phyloP scores from a whole-genome alignment of 192 early-diverging fungal genomes.

The Lobosporangium transversale region DNA sequence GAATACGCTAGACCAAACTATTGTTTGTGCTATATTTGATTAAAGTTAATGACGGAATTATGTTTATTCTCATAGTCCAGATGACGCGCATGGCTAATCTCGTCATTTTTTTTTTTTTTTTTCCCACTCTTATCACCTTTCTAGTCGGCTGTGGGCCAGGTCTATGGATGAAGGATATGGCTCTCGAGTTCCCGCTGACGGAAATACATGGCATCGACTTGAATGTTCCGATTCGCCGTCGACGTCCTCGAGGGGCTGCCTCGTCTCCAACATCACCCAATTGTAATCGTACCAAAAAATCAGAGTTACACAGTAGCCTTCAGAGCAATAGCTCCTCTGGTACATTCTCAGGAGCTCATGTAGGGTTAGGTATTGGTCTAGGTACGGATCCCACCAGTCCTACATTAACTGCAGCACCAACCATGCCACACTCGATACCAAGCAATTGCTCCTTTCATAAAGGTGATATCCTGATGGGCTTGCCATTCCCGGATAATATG shows the following conservation, averaged over 20 bases:
- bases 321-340: not conserved
- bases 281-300: not conserved
- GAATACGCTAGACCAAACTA: no score
- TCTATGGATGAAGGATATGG: conserved; percentile 51
- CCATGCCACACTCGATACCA: conserved; percentile 37
- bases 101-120: not conserved
- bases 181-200: conserved; percentile 43
- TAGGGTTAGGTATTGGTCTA: no score
- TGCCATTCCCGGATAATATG: conserved; percentile 54
- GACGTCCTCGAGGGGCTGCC: conserved; percentile 4
- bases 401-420: not conserved
- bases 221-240: conserved; percentile 30
- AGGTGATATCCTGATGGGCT: conserved; percentile 44
- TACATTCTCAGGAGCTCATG: not conserved
- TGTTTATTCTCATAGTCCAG: not conserved
- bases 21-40: no score
- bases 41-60: not conserved
- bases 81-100: no score
- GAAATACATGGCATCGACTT: conserved; percentile 46
- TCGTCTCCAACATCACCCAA: not conserved
- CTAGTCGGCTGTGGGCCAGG: conserved; percentile 45
- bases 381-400: no score
- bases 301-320: not conserved
- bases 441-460: conserved; percentile 58
- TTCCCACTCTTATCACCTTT: not conserved